Evolutionary conservation across 1,139 yeast species (phyloP), one percentile per base, ranked within the genome.

Genomic region (Candida neerlandica): DNA sequence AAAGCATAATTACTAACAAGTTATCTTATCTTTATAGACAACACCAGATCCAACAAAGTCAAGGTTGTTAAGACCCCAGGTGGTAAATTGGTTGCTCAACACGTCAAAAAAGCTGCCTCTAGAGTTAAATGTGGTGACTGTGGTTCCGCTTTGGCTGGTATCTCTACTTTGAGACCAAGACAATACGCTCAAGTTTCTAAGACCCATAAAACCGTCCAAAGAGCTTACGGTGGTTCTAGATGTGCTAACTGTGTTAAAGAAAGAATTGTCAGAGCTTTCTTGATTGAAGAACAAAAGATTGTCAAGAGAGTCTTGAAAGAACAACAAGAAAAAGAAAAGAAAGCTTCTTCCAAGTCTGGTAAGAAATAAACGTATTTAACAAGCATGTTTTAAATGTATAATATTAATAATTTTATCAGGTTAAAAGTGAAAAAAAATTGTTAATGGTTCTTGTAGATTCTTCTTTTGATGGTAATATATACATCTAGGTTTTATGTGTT

Each of bases 31-130:
- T 15, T 44, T 63, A 46, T 75, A 84, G 91, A 90, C 96, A 92
- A 92, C 96, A 90, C 97, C 86, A 88, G 86, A 80, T 92, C 98
- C 68, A 94, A 94, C 96, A 89, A 87, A 85, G 92, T 92, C 84
- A 91, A 89, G 94, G 95, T 92, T 80, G 96, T 92, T 70, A 94
- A 91, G 89, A 94, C 99, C 81, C 98, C 99, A 78, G 99, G 99
- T 84, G 97, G 97, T 75, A 87, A 86, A 79, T 86, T 94, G 77
- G 87, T 91, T 74, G 96, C 96, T 77, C 97, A 90, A 79, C 98
- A 94, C 83, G 82, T 89, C 76, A 91, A 91, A 88, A 94, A 94
- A 86, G 74, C 75, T 69, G 97, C 96, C 71, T 78, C 96, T 73
- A 86, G 95, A 81, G 96, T 95, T 78, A 92, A 91, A 82, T 94